Evolutionary conservation across 208 protist genomes (phyloP), one percentile per base, ranked within the genome.

Genomic region (Trypanosoma theileri): DNA sequence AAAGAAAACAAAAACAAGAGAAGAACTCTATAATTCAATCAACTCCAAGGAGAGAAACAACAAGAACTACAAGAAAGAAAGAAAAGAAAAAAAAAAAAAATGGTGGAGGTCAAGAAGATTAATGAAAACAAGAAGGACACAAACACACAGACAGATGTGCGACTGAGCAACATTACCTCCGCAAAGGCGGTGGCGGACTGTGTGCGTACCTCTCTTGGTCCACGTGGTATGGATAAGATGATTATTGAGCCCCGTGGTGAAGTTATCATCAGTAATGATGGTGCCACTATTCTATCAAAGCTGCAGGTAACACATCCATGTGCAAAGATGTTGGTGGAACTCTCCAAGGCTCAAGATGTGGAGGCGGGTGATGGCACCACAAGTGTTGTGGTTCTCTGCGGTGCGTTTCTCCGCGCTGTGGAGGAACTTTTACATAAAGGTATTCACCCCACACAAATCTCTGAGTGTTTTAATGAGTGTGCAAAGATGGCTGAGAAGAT

Each of bases 361-460:
- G 98, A 99, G 78, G 98, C 98, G n/a, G 99, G 99, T 56, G 99
- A 99, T 77, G 99, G 99, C 60, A 99, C 99, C 7, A 99, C 99
- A 17, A 98, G 96, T 42, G 98, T 99, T 3, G 97, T 98, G 44
- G 97, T 99, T 35, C 82, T 99, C n/a, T 95, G 96, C 50, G 98
- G 99, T 45, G 78, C 92, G 24, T 79, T 99, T 21, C 89, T 99
- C 10, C 74, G 81, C 17, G 90, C 96, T 7, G 84, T 89, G 41
- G 82, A 98, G 73, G 66, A 81, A 14, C 85, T 99, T 52, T 85
- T 99, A 40, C 65, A 84, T 45, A 98, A 97, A 74, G 98, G 98
- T 65, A 98, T 99, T 72, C 98, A 99, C 82, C 96, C 99, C 13
- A 97, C 91, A 10, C 75, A 93, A 26, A 99, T 99, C 61, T 90